A percentile compares a stretch with the other conserved stretches of the same genome.
phyloP scores from a whole-genome alignment of 441 rosid species.

The Aquilaria agallochum region DNA sequence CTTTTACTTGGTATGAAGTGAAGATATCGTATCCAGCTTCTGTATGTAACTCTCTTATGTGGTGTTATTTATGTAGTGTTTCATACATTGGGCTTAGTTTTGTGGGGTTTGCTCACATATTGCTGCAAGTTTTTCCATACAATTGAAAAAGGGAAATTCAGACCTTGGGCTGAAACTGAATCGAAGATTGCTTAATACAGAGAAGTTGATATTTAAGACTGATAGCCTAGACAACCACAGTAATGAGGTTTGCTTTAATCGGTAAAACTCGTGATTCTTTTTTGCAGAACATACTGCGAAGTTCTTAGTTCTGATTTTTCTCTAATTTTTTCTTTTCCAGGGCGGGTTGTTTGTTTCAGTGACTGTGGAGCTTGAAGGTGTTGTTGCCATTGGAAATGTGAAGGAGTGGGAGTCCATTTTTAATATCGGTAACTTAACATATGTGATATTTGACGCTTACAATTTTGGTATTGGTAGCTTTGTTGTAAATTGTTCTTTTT shows the following conservation, averaged over 20 bases:
- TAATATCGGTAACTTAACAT: conserved; percentile 58
- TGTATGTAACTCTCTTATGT: conserved; percentile 47
- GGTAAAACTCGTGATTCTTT: neutral
- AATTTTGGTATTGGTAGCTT: too few species aligned
- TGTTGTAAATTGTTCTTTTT: too few species aligned
- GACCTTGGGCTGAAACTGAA: conserved; percentile 27
- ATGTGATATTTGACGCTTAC: too few species aligned
- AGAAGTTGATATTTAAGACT: conserved; percentile 70
- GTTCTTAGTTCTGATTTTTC: neutral
- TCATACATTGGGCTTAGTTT: neutral
- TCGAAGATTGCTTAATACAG: conserved; percentile 73
- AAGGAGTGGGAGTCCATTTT: conserved; percentile 55
- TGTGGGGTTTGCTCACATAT: conserved; percentile 30
- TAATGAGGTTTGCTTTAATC: conserved; percentile 41
- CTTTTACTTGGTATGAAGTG: conserved; percentile 85
- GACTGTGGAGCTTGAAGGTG: conserved; percentile 79
- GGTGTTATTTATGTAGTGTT: conserved; percentile 13
- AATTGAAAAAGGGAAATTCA: conserved; percentile 42
- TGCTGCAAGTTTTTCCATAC: conserved; percentile 66
- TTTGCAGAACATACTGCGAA: too few species aligned
- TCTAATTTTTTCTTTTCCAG: conserved; percentile 24
- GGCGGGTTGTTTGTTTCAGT: conserved; percentile 50
- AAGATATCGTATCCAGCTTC: conserved; percentile 98
- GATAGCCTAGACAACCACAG: conserved; percentile 31
- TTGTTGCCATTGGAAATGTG: conserved; percentile 64